Evolutionary conservation across 1,139 yeast genomes (phyloP), one percentile per base, ranked within the genome.

Genomic region (Kodamaea sp.): DNA sequence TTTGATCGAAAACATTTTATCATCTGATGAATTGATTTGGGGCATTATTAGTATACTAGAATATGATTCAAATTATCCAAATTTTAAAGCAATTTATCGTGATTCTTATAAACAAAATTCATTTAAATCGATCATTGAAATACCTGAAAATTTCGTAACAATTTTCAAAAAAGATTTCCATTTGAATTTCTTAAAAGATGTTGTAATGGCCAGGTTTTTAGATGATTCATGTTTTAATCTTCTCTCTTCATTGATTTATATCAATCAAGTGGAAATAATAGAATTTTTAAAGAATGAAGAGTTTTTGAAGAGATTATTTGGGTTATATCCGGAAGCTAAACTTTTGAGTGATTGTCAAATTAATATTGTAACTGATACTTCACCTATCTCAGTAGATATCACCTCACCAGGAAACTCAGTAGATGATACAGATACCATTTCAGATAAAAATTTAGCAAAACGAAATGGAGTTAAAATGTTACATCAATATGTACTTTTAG

Each of bases 1-100:
- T 8, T 67, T 92, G 5, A 62, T 89, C 31, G 96, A 88, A 43
- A 67, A 74, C 32, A 71, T 90, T 39, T 64, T 87, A 2, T 73
- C 75, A 2, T 47, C 60, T 4, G 92, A 84, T 47, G 75, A 73
- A 3, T 69, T 75, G 40, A 72, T 87, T 27, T 53, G 73, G 50
- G 85, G 86, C 1, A 64, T 86, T 5, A 75, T 84, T 7, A 95
- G 96, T 0, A 84, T 88, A n/a, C 63, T 92, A 35, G 98, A 92
- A 58, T 92, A 90, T 59, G 97, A 90, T 56, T 85, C 94, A 0
- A 95, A 85, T 41, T 86, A 75, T 52, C 95, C 96, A 0, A 71
- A 71, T 20, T 70, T 74, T 47, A 89, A 87, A 59, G 88, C 96
- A 2, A 82, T 85, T 49, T 88, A 87, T 62, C 68, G 97, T 35